phyloP scores from a whole-genome alignment of 805 yeast genomes.

The Metschnikowia aberdeeniae region DNA sequence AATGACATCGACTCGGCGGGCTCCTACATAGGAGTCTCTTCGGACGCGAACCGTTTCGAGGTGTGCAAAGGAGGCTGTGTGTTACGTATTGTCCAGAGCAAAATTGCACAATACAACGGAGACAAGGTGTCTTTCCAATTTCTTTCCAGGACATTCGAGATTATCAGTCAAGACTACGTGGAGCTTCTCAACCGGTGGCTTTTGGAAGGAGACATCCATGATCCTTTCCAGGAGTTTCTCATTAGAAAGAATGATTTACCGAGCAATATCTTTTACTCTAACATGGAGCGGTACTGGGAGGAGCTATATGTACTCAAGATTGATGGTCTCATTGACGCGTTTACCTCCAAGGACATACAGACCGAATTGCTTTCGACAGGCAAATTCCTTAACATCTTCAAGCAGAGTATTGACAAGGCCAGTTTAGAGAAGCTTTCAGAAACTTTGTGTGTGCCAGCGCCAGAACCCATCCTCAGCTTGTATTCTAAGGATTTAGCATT shows the following conservation, averaged over 20 bases:
- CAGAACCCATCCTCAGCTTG: conserved; percentile 25
- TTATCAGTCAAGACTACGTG: conserved; percentile 61
- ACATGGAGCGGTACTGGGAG: conserved; percentile 66
- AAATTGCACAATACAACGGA: conserved; percentile 59
- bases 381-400: conserved; percentile 70
- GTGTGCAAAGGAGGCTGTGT: conserved; percentile 77
- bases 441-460: conserved; percentile 10
- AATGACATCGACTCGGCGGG: conserved; percentile 43
- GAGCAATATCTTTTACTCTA: conserved; percentile 26
- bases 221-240: conserved; percentile 79
- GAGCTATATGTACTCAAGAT: conserved; percentile 68
- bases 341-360: conserved; percentile 50
- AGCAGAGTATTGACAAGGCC: conserved; percentile 53
- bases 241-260: conserved; percentile 36
- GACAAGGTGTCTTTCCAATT: conserved; percentile 55
- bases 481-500: conserved; percentile 47
- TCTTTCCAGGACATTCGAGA: conserved; percentile 48
- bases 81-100: conserved; percentile 55
- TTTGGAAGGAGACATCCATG: conserved; percentile 64
- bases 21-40: conserved; percentile 41
- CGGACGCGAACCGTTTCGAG: conserved; percentile 48
- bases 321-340: conserved; percentile 71
- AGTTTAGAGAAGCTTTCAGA: conserved; percentile 28
- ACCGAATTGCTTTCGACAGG: conserved; percentile 76
- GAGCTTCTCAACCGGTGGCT: conserved; percentile 78